Evolutionary conservation across 2,329 filamentous ascomycete genomes (phyloP), one percentile per base, ranked within the genome.

Genomic region (Colletotrichum lini): DNA sequence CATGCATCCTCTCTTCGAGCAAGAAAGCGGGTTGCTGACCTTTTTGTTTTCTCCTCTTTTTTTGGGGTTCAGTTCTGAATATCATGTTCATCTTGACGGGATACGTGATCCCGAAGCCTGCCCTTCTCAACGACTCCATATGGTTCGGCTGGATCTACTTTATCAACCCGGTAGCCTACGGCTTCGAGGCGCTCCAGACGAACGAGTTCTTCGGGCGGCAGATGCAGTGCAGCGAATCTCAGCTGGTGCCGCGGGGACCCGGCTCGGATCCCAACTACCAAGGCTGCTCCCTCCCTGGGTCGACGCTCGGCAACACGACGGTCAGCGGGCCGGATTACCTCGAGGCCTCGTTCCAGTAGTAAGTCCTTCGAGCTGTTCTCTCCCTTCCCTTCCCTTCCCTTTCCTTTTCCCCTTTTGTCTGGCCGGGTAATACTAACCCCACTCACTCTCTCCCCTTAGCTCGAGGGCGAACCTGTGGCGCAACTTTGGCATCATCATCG

Each of bases 401-500:
- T n/a, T n/a, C n/a, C n/a, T n/a, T n/a, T n/a, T n/a, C 3, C 12
- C 23, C 26, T 4, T 4, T 26, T 26, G 4, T 26, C 65, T 71
- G 4, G 69, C 15, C 4, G 1, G 30, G 30, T 2, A 30, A 30
- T 30, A 9, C 30, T 30, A 30, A 30, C 30, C 30, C 26, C 3
- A 26, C 23, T 26, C 30, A 30, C 30, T 30, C 30, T 9, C 30
- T 9, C 1, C 2, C 23, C 0, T 10, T n/a, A 73, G 71, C 77
- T 83, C 81, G 5, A 81, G 86, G 1, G 80, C 82, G 0, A 87
- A 94, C 74, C 81, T 91, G 9, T 94, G 92, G 92, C 90, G 93
- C 4, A 95, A 96, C 78, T 94, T 93, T 76, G 93, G 92, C 42
- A 91, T 95, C 4, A 81, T 96, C 1, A 90, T 95, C 74, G 93